Evolutionary conservation across 2,329 filamentous ascomycete species (phyloP), one percentile per base, ranked within the genome.

Genomic region (Sporothrix curviconia): DNA sequence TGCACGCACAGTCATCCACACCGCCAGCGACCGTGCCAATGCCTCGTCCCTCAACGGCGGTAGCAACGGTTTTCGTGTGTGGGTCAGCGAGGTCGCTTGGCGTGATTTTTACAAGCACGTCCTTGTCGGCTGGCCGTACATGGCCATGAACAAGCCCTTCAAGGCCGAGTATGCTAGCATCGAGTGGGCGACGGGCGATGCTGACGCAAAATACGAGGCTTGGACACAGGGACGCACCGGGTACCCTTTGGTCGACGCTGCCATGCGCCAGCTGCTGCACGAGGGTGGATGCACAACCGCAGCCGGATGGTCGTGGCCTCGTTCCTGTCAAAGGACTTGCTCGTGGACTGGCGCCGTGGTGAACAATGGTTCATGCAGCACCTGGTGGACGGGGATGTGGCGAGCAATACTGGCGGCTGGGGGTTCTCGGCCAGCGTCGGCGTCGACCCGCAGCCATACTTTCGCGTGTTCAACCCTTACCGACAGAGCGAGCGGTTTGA

Each of bases 61-160:
- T 0, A 78, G 80, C 19, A 71, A 81, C 15, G 89, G 88, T 0
- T 85, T 89, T 57, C 76, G 80, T 52, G 76, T 78, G 0, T 95
- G 89, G 89, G 90, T 94, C 62, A 85, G 85, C 55, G 90, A 95
- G 69, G 78, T 95, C 3, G 90, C 89, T 0, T 94, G 90, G 90
- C 78, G 90, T 14, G 90, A 95, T 66, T 95, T 95, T 66, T 95
- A 95, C 73, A 90, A 86, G 66, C 89, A 94, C 68, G 88, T 96
- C 3, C 73, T 96, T 5, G 88, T 85, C 0, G 76, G 92, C 60
- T 95, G 90, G 89, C 92, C 92, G 0, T 92, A 91, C 65, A 77
- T 91, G 7, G 90, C 82, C 61, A 82, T 83, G 80, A 81, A 82
- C 69, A 83, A 82, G 55, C 79, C 80, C 0, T 82, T 78, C 77